Conservation (phyloP, 257 asterid genomes). For the Verbascum thapsus region DNA sequence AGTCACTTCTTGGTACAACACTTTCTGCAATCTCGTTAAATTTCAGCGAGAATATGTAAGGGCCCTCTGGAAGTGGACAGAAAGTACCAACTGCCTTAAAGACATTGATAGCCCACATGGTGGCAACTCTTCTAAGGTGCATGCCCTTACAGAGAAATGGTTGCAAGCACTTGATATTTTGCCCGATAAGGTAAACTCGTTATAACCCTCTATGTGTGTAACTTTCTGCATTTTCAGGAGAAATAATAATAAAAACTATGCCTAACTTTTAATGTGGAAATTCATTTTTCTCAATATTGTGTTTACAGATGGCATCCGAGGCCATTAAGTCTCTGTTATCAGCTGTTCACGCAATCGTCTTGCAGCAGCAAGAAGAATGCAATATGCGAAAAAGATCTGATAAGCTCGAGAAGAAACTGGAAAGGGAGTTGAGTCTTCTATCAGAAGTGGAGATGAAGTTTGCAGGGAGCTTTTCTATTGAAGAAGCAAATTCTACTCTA, state of each 20-base stretch:
- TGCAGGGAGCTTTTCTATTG: constrained; percentile 40
- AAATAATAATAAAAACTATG: not conserved
- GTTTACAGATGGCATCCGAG: constrained; percentile 63
- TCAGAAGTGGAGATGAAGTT: constrained; percentile 64
- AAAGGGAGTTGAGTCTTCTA: constrained; percentile 49
- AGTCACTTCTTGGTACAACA: constrained; percentile 68
- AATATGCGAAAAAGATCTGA: constrained; percentile 49
- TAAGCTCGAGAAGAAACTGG: constrained; percentile 61
- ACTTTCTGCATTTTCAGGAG: no score
- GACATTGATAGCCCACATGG: constrained; percentile 34
- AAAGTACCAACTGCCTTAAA: constrained; percentile 45
- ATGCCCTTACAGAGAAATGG: constrained; percentile 55
- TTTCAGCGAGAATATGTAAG: constrained; percentile 67
- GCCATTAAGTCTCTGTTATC: constrained; percentile 64
- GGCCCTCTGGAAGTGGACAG: constrained; percentile 60
- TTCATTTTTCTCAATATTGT: not conserved
- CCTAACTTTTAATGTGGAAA: not conserved
- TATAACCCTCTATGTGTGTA: no score
- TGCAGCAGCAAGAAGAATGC: constrained; percentile 74
- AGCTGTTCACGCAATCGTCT: constrained; percentile 52
- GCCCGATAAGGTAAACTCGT: constrained; percentile 62
- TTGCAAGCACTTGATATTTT: constrained; percentile 52
- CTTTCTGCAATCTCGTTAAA: constrained; percentile 62
- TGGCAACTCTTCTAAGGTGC: constrained; percentile 40
- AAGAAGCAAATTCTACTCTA: constrained; percentile 39